phyloP scores from a whole-genome alignment of 441 rosid species.

The Flueggea neowawraea region DNA sequence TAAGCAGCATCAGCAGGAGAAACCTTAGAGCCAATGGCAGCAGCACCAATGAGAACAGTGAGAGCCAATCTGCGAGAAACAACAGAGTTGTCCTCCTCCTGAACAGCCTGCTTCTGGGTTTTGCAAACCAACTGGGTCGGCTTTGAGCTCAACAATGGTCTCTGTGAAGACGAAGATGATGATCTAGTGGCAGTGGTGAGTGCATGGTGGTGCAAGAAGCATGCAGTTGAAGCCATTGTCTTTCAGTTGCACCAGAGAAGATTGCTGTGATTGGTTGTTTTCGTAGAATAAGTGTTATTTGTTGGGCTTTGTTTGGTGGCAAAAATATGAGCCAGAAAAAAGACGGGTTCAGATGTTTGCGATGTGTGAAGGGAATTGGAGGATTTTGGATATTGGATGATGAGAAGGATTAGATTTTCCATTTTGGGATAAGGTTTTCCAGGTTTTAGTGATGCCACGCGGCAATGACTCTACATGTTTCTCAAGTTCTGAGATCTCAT shows the following conservation, averaged over 20 bases:
- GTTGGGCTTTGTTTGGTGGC: too few species aligned
- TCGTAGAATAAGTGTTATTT: too few species aligned
- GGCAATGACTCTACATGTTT: too few species aligned
- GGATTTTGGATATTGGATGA: conserved; percentile 33
- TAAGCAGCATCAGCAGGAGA: conserved; percentile 98
- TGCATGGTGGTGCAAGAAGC: conserved; percentile 86
- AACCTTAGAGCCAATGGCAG: conserved; percentile 81
- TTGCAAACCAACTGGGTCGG: conserved; percentile 56
- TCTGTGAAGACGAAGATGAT: conserved; percentile 47
- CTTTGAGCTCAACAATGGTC: conserved; percentile 43
- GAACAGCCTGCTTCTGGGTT: conserved; percentile 51
- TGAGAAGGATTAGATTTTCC: conserved; percentile 32
- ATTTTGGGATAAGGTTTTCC: too few species aligned
- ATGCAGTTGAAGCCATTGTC: conserved; percentile 76
- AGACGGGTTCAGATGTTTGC: neutral
- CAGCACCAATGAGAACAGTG: conserved; percentile 77
- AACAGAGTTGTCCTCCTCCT: conserved; percentile 24
- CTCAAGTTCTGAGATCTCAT: too few species aligned
- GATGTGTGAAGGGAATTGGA: conserved; percentile 1
- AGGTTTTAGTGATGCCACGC: too few species aligned
- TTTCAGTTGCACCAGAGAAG: too few species aligned
- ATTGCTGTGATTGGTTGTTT: too few species aligned
- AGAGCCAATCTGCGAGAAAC: conserved; percentile 90
- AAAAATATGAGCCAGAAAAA: neutral
- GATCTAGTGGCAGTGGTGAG: conserved; percentile 47